Evolutionary conservation across 2,329 filamentous ascomycete species (phyloP).

Genomic region (Ramularia collo-cygni): DNA sequence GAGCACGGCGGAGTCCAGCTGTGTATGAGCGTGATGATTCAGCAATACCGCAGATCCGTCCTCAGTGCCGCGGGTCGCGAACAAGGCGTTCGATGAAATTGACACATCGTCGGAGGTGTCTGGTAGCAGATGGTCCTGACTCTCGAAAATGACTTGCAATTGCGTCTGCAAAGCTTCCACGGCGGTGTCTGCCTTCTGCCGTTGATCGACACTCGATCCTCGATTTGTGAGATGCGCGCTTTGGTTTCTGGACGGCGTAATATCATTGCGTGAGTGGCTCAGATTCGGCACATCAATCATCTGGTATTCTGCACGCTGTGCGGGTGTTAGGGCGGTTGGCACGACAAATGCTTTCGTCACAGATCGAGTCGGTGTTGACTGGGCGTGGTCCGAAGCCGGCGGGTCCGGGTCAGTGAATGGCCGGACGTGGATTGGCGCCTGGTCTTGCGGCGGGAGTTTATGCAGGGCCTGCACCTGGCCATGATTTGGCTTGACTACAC

Average conservation of each 20-base stretch:
- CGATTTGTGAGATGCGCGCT: slow-evolving; percentile 17
- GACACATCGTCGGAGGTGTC: slow-evolving; percentile 41
- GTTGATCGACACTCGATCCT: slow-evolving; percentile 54
- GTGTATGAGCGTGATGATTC: slow-evolving; percentile 59
- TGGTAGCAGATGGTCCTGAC: slow-evolving; percentile 62
- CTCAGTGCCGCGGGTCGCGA: slow-evolving; percentile 43
- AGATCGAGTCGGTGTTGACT: slow-evolving; percentile 3
- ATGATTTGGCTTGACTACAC: neutral
- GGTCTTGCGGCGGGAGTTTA: slow-evolving; percentile 5
- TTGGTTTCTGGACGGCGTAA: slow-evolving; percentile 14
- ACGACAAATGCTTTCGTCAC: slow-evolving; percentile 18
- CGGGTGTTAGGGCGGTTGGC: slow-evolving; percentile 22
- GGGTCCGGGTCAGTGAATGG: too few relatives aligned
- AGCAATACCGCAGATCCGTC: slow-evolving; percentile 61
- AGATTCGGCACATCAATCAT: slow-evolving; percentile 10
- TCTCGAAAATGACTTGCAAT: slow-evolving; percentile 65
- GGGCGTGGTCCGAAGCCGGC: slow-evolving; percentile 4
- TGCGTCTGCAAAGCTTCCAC: slow-evolving; percentile 63
- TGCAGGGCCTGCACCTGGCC: slow-evolving; percentile 2
- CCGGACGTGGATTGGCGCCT: slow-evolving; percentile 5
- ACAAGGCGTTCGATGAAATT: slow-evolving; percentile 48
- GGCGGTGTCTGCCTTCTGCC: slow-evolving; percentile 70
- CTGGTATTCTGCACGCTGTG: slow-evolving; percentile 29
- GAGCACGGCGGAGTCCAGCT: slow-evolving; percentile 65
- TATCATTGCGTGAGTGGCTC: too few relatives aligned